Evolutionary conservation across 2,329 filamentous ascomycete genomes (phyloP), one percentile per base, ranked within the genome.

Genomic region (Shiraia bambusicola): DNA sequence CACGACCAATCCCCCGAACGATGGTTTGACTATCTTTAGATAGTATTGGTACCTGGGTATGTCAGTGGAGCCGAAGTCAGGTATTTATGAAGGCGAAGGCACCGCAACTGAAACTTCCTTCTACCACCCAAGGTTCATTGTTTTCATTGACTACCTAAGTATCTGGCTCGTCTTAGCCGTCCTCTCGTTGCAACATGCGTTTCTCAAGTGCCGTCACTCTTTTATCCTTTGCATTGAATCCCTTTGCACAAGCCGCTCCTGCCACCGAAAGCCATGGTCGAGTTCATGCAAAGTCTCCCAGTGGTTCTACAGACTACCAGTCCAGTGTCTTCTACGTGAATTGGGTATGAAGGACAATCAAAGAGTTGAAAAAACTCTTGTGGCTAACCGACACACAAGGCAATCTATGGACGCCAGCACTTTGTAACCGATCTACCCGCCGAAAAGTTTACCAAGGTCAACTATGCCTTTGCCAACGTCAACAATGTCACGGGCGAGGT

Each of bases 381-480:
- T 8, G 6, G 5, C 14, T 26, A 13, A 33, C 14, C 11, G 37
- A 26, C 3, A 5, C 2, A 8, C 1, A 13, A 77, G 88, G 87
- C 87, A 48, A 92, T 94, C 56, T 96, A 96, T 67, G 89, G 75
- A 33, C 83, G 91, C 42, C 84, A 91, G 56, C 85, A 92, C 64
- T 80, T 83, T 14, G 88, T 91, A 0, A 87, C 93, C 60, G 83
- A 95, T 64, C 78, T 97, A 2, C 87, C 87, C 0, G 81, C 78
- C 4, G 81, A 91, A 41, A 86, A 88, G 41, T 79, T 96, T 34
- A 96, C 91, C 0, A 92, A 96, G 62, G 71, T 96, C 10, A 81
- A 95, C 15, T 96, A 95, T 58, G 80, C 89, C 12, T 96, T 96
- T 70, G 91, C 89, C 63, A 95, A 95, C 64, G 79, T 96, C 37